phyloP scores from a whole-genome alignment of 345 rosid genomes.

The Citrus hindsii region DNA sequence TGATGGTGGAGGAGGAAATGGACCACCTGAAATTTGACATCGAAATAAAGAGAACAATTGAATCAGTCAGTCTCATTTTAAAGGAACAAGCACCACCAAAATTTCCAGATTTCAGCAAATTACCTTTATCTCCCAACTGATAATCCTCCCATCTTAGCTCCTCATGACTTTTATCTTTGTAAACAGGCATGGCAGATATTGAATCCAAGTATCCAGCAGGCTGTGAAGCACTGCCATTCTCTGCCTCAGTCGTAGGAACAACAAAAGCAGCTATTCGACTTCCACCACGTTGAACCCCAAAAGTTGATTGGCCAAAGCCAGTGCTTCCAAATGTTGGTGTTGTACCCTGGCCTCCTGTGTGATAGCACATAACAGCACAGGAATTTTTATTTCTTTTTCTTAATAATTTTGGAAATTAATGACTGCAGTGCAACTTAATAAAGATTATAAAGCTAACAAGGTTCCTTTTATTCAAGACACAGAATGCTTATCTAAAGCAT shows the following conservation, averaged over 20 bases:
- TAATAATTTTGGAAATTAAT: not conserved
- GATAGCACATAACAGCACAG: constrained; percentile 12
- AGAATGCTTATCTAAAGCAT: not conserved
- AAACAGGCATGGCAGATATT: constrained; percentile 76
- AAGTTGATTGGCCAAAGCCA: constrained; percentile 64
- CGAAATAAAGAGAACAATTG: not conserved
- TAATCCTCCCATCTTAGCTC: constrained; percentile 97
- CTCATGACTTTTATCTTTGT: constrained; percentile 77
- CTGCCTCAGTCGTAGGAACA: constrained; percentile 59
- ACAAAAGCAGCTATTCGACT: constrained; percentile 66
- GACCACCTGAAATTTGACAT: constrained; percentile 63
- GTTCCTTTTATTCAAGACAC: not conserved
- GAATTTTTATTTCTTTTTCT: not conserved
- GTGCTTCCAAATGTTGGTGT: constrained; percentile 64
- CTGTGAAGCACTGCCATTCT: constrained; percentile 40
- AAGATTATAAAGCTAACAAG: not conserved
- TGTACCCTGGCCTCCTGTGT: constrained; percentile 62
- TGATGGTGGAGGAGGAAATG: constrained; percentile 38
- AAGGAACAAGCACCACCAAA: not conserved
- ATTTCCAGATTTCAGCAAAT: not conserved
- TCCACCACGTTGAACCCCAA: constrained; percentile 76
- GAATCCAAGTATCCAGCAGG: constrained; percentile 68
- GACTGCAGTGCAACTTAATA: not conserved
- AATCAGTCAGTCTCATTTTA: not conserved
- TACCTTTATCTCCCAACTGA: constrained; percentile 96